Conservation (phyloP, 768 basidiomycete species). For the Sutorius australiensis region DNA sequence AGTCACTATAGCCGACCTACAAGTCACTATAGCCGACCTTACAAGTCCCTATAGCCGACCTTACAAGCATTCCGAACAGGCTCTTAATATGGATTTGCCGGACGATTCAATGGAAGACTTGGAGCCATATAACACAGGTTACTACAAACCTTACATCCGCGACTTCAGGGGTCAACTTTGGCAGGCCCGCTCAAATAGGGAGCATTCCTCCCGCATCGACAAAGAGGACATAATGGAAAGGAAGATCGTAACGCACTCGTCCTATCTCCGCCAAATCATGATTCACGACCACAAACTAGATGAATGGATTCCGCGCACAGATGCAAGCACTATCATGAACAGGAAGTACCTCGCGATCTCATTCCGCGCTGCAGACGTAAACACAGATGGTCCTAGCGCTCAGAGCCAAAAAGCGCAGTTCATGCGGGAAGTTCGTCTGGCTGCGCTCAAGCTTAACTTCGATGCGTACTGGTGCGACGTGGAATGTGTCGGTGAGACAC, state of each 20-base stretch:
- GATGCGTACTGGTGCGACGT: constrained; percentile 20
- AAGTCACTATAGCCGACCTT: too few species aligned
- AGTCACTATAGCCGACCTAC: too few species aligned
- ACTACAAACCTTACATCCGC: constrained; percentile 1
- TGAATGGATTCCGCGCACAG: constrained; percentile 6
- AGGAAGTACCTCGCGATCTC: constrained; percentile 16
- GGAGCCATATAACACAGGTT: background rate
- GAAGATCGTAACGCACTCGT: constrained; percentile 7
- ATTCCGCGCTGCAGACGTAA: constrained; percentile 10
- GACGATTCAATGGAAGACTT: background rate
- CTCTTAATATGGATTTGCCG: background rate
- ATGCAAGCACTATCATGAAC: constrained; percentile 1
- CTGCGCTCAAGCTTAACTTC: background rate
- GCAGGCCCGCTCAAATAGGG: constrained; percentile 20
- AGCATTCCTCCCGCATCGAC: constrained; percentile 8
- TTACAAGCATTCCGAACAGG: too few species aligned
- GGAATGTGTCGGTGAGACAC: constrained; percentile 13
- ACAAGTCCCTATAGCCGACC: too few species aligned
- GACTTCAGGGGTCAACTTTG: constrained; percentile 16
- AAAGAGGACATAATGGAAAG: background rate
- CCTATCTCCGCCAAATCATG: constrained; percentile 11
- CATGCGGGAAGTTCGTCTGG: constrained; percentile 4
- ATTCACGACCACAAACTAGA: background rate
- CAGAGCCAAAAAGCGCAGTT: constrained; percentile 4
- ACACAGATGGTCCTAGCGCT: constrained; percentile 1